phyloP scores from a whole-genome alignment of 495 filamentous ascomycete species.

The Choiromyces venosus region DNA sequence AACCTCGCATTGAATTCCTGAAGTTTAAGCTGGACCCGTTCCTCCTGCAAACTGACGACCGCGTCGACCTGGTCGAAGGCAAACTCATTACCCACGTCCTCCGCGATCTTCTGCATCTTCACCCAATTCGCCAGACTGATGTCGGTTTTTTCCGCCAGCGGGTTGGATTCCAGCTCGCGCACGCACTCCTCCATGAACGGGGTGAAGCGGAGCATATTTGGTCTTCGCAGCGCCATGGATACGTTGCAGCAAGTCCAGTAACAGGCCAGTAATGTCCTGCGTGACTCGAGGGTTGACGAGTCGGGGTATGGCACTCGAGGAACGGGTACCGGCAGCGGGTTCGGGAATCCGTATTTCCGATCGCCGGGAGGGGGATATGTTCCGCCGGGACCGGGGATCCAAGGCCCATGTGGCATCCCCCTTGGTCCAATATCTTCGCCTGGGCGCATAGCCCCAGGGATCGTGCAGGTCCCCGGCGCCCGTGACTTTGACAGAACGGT shows the following conservation, averaged over 20 bases:
- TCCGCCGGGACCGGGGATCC: background rate
- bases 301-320: constrained; percentile 51
- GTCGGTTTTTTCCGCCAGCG: constrained; percentile 68
- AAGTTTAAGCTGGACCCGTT: constrained; percentile 66
- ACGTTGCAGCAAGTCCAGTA: constrained; percentile 71
- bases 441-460: background rate
- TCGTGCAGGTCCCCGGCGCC: constrained; percentile 43
- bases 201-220: constrained; percentile 74
- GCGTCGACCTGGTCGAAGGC: constrained; percentile 66
- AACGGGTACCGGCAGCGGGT: background rate
- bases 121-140: constrained; percentile 67
- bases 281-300: constrained; percentile 62
- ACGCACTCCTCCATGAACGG: constrained; percentile 82
- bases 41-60: constrained; percentile 62
- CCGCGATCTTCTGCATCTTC: constrained; percentile 69
- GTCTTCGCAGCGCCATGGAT: constrained; percentile 72
- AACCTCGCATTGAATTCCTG: constrained; percentile 72
- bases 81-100: constrained; percentile 71
- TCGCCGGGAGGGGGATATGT: background rate
- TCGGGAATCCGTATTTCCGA: background rate
- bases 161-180: constrained; percentile 63
- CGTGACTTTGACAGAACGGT: constrained; percentile 46
- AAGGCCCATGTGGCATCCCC: background rate
- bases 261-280: constrained; percentile 73
- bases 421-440: background rate